A percentile compares a stretch with the other conserved stretches of the same genome.
These are phyloP conservation scores for Ophiostoma novo-ulmi DNA, from an alignment of 2,329 filamentous ascomycete genomes.

Conservation along the genomic window DNA sequence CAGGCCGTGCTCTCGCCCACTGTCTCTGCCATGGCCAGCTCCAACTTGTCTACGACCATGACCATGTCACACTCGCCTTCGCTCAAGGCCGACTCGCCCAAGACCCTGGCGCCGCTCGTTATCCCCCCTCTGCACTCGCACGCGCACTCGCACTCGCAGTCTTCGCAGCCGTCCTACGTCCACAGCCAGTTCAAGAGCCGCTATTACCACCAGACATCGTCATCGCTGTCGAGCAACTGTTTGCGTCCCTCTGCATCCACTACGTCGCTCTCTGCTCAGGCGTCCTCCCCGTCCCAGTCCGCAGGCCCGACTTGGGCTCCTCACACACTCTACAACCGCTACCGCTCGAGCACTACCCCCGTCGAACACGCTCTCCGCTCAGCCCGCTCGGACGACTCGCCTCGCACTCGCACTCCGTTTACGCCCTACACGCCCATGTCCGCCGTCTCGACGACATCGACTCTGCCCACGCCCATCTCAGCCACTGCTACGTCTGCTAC, in stretches of 20 bases:
- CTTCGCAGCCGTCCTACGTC: not conserved
- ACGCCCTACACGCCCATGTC: conserved; percentile 43
- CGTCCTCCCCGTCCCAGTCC: not conserved
- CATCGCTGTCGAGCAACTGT: conserved; percentile 20
- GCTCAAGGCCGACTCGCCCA: conserved; percentile 29
- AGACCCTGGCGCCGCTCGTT: conserved; percentile 51
- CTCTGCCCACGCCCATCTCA: conserved; percentile 47
- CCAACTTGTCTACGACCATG: not conserved
- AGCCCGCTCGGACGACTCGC: conserved; percentile 44
- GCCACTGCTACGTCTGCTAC: conserved; percentile 28
- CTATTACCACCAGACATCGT: conserved; percentile 21
- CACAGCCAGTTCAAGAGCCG: conserved; percentile 2
- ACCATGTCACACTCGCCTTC: conserved; percentile 1
- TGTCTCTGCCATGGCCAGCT: conserved; percentile 6
- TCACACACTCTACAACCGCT: conserved; percentile 34
- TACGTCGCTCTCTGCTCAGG: conserved; percentile 37
- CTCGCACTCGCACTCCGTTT: conserved; percentile 42
- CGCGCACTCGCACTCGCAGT: not conserved
- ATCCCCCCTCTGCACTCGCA: conserved; percentile 41
- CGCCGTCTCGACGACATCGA: conserved; percentile 34
- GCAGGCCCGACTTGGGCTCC: conserved; percentile 25
- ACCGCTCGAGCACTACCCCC: conserved; percentile 43
- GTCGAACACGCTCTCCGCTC: conserved; percentile 40
- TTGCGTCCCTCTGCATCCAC: conserved; percentile 31
- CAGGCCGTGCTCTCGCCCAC: conserved; percentile 25